Base-by-base conservation (phyloP, 768 basidiomycete species). In the Kwoniella dendrophila region DNA sequence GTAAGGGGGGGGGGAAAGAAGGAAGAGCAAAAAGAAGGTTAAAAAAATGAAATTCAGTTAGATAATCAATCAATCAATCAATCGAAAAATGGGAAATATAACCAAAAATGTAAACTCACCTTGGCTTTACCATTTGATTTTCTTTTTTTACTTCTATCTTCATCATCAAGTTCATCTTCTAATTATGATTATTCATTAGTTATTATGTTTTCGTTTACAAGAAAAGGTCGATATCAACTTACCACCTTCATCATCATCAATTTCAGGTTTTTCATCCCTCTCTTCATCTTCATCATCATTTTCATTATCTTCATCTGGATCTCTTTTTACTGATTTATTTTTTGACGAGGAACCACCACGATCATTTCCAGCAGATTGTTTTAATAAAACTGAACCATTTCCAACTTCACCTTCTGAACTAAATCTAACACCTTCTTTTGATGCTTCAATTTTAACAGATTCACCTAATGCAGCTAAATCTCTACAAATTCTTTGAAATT, bases 341-440 rank as follows among this genome's bases (percentile, higher is more conserved):
- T 38, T 56, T 22, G 64, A 69, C 6, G 60, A 53, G 11, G 29
- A 24, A 26, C 34, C 50, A 4, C 59, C 67, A 49, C 70, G 50
- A 34, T 76, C 76, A 56, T 61, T 64, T 47, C 78, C 71, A 24
- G 76, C 77, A 20, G 71, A 84, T 69, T 89, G 90, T 75, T 89
- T 88, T 47, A 99, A 80, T 20, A 96, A 81, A 1, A 98, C 87
- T 74, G 82, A 88, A 1, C 92, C 94, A 65, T 90, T 92, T 11
- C 95, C 95, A 2, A 92, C 86, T 80, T 99, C 96, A 44, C 96
- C 96, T 33, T 98, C 96, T 51, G 87, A 86, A 18, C 87, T 85
- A 78, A 99, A 99, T 29, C 92, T 84, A 5, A 97, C 89, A 50
- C 96, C 96, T 74, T 98, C 95, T 77, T 98, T 97, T 63, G 86